Evolutionary conservation across 805 yeast species (phyloP).

Genomic region (Metschnikowia cerradonensis): DNA sequence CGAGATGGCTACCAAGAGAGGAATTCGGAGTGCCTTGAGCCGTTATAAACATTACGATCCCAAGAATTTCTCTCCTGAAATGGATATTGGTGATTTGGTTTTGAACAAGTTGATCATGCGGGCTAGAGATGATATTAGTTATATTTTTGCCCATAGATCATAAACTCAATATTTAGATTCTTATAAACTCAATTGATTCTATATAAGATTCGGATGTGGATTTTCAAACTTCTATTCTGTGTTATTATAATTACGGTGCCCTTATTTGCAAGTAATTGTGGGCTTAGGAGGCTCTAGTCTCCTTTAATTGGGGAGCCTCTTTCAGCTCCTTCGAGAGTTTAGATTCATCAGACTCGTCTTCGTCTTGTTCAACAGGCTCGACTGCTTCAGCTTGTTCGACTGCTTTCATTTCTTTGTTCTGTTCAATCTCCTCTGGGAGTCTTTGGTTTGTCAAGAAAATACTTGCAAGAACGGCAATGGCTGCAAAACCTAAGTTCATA

Average conservation of each 20-base stretch:
- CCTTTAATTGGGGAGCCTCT: neutral
- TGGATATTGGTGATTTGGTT: slow-evolving; percentile 14
- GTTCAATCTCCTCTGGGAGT: slow-evolving; percentile 28
- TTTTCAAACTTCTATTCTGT: neutral
- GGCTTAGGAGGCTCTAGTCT: neutral
- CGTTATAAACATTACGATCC: slow-evolving; percentile 68
- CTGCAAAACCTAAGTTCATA: slow-evolving; percentile 35
- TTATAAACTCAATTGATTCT: too few relatives aligned
- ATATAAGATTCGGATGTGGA: too few relatives aligned
- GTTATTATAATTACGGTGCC: neutral
- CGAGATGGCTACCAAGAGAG: slow-evolving; percentile 29
- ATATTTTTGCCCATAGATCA: slow-evolving; percentile 11
- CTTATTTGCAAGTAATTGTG: neutral
- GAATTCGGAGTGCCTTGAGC: slow-evolving; percentile 54
- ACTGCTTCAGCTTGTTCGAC: slow-evolving; percentile 1
- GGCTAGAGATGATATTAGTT: slow-evolving; percentile 11
- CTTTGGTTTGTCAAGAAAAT: slow-evolving; percentile 39
- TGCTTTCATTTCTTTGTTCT: slow-evolving; percentile 9
- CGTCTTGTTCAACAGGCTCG: slow-evolving; percentile 2
- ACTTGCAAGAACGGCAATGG: slow-evolving; percentile 26
- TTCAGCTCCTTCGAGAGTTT: neutral
- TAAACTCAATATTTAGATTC: neutral
- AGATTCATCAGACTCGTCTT: slow-evolving; percentile 1
- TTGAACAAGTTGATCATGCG: slow-evolving; percentile 10
- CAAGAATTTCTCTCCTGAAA: neutral